phyloP scores from a whole-genome alignment of 495 filamentous ascomycete genomes.

The Xeromyces bisporus region DNA sequence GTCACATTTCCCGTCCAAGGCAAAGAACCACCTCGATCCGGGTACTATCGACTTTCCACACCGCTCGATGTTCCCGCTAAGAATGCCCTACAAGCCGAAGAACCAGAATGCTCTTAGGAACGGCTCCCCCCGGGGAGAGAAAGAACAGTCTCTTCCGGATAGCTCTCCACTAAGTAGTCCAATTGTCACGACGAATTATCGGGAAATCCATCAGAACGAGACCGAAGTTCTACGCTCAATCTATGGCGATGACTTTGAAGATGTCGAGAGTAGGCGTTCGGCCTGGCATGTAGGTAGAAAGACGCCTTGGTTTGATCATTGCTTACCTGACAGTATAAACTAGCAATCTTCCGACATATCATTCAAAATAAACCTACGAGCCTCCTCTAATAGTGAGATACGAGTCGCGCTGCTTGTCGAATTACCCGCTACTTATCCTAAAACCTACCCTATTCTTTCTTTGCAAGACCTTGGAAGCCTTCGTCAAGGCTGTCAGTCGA shows the following conservation, averaged over 20 bases:
- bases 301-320: not conserved
- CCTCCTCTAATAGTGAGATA: slow-evolving; percentile 50
- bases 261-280: slow-evolving; percentile 49
- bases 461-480: slow-evolving; percentile 46
- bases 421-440: slow-evolving; percentile 85
- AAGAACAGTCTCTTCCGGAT: slow-evolving; percentile 17
- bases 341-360: slow-evolving; percentile 60
- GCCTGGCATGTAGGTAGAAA: slow-evolving; percentile 64
- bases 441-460: slow-evolving; percentile 57
- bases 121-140: slow-evolving; percentile 17
- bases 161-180: slow-evolving; percentile 6
- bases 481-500: slow-evolving; percentile 44
- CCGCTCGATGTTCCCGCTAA: slow-evolving; percentile 22
- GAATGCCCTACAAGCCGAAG: slow-evolving; percentile 33
- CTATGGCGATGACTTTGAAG: slow-evolving; percentile 77
- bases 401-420: slow-evolving; percentile 48
- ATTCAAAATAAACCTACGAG: slow-evolving; percentile 63
- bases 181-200: slow-evolving; percentile 44
- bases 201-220: slow-evolving; percentile 74
- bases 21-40: slow-evolving; percentile 14
- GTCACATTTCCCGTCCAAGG: slow-evolving; percentile 12
- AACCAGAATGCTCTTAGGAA: slow-evolving; percentile 15
- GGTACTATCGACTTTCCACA: slow-evolving; percentile 10
- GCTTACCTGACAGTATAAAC: not conserved
- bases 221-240: slow-evolving; percentile 75